Evolutionary conservation across 441 rosid genomes (phyloP), one percentile per base, ranked within the genome.

Genomic region (Lepidium campestre): DNA sequence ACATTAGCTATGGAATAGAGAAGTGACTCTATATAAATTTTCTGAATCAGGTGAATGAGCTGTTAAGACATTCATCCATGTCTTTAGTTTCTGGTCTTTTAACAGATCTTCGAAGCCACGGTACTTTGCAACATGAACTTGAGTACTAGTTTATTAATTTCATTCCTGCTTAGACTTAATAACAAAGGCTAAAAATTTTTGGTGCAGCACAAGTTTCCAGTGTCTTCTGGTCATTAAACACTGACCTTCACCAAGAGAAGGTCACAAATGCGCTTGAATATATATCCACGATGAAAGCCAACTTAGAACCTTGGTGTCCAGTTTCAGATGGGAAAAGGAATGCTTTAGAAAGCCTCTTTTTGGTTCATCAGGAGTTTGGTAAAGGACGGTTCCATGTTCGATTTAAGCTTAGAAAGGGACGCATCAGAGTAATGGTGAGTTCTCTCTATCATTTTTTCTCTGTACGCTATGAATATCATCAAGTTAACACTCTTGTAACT

Each of bases 381-480:
- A 81, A 68, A 67, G 96, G 91, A 75, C 83, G 79, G 80, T 78
- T 91, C 39, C 82, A 81, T 76, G 85, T 79, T 42, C 82, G 89
- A 57, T 79, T 89, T 65, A 94, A 94, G 80, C 88, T 86, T 65
- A 84, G 96, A 47, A 94, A 94, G 79, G 98, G 98, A 45, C 90
- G 97, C 3, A 83, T 94, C 48, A 81, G 91, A 59, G 74, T 83
- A 56, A 80, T 82, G 98, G 98, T 90, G 70, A 34, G 70, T 68
- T 57, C 45, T 57, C 34, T 70, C 58, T 72, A 9, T 10, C 54
- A 67, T 60, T 34, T 12, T 11, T 10, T 68, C 31, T 63, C 44
- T 48, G 14, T 50, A 10, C 14, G 29, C 1, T 37, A 7, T 65
- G 7, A 45, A 22, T 70, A 0, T 70, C 42, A 19, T 58, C 27